Evolutionary conservation across 2,329 filamentous ascomycete genomes (phyloP), one percentile per base, ranked within the genome.

Genomic region (Talaromyces sp.): DNA sequence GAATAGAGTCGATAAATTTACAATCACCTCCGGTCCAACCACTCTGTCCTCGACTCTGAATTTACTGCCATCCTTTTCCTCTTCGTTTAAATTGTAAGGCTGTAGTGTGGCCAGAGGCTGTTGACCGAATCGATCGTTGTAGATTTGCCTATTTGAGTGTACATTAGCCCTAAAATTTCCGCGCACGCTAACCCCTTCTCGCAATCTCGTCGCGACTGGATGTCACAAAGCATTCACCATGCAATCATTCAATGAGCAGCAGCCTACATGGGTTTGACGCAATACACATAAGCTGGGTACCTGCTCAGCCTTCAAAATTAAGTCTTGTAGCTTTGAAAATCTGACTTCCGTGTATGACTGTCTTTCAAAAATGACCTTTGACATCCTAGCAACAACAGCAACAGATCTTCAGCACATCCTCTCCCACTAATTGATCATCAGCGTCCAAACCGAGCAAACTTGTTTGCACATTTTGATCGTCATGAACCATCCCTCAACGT

Each of bases 381-480:
- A 61, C n/a, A 37, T 35, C 23, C 46, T 61, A 8, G 37, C 37
- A 23, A 61, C 59, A 3, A 55, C 23, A 1, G 48, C 59, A 40
- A n/a, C 6, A 9, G 48, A 42, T 6, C 59, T 61, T 6, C 46
- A 61, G 18, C 25, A 23, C 3, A 12, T 55, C 1, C 21, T 61
- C 42, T 11, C 16, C 8, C 33, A 55, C 16, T 14, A 55, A n/a
- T 35, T 44, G 23, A 7, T 61, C 6, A 44, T 18, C 8, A 66
- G 63, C 44, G 44, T 56, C 23, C 44, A 66, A 3, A 35, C 65
- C 12, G 35, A 64, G 3, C 37, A 58, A 25, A 5, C 16, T 1
- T 66, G 56, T 35, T 33, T 65, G 28, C 37, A 9, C 60, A 63
- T 42, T 64, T 65, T 16, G 57, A 66, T 55, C 60, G 25, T 44